phyloP scores from a whole-genome alignment of 2,329 filamentous ascomycete genomes.

The Botrytis tulipae region DNA sequence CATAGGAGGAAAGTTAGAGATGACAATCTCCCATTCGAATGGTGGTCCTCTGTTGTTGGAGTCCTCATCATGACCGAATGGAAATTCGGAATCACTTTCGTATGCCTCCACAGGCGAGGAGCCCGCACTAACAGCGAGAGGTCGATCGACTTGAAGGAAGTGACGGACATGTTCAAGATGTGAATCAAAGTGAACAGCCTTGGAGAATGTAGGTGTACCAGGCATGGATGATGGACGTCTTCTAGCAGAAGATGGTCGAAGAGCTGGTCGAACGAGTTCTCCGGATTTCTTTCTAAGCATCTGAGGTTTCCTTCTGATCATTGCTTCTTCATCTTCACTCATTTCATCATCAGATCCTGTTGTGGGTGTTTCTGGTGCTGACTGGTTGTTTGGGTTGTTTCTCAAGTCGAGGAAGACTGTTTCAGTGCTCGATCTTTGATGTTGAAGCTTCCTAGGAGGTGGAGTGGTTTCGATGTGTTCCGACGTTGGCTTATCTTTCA shows the following conservation, averaged over 20 bases:
- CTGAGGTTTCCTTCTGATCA: conserved; percentile 65
- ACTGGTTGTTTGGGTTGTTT: conserved; percentile 30
- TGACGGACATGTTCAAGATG: conserved; percentile 95
- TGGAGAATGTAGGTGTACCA: conserved; percentile 91
- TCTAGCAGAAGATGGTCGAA: conserved; percentile 70
- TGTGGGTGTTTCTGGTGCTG: conserved; percentile 49
- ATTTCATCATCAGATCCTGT: conserved; percentile 54
- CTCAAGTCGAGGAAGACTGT: conserved; percentile 43
- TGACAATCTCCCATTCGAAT: conserved; percentile 83
- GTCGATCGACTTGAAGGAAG: conserved; percentile 89
- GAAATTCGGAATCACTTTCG: conserved; percentile 85
- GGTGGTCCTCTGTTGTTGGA: conserved; percentile 42
- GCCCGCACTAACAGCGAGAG: conserved; percentile 91
- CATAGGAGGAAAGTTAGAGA: conserved; percentile 78
- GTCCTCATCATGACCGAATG: conserved; percentile 60
- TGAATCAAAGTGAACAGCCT: conserved; percentile 97
- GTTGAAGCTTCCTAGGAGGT: conserved; percentile 31
- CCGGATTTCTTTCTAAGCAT: conserved; percentile 99
- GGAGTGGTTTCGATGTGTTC: conserved; percentile 27
- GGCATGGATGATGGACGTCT: conserved; percentile 94
- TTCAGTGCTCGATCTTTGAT: conserved; percentile 44
- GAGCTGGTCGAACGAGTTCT: conserved; percentile 88
- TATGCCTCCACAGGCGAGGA: conserved; percentile 88
- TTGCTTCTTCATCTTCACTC: conserved; percentile 57
- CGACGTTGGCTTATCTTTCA: conserved; percentile 33